Base-by-base conservation (phyloP, 2,329 filamentous ascomycete genomes). In the Sclerotinia minor region DNA sequence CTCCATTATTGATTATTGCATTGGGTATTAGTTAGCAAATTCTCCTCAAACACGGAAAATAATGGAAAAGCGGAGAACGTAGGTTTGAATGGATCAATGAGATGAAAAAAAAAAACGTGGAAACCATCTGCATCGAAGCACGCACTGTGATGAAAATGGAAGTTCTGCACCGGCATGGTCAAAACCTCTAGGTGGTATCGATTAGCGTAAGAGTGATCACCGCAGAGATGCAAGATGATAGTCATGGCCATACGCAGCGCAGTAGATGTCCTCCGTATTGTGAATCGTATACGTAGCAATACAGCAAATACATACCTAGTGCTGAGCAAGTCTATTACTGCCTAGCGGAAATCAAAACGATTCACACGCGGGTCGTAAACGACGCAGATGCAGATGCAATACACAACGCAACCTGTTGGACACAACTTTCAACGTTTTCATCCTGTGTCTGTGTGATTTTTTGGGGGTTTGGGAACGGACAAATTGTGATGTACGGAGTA, bases 331-430 rank as follows among this genome's bases (percentile, higher is more conserved):
- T 32, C 26, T 41, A 41, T 41, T 41, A 41, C 38, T 41, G 38
- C 17, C 38, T 24, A 35, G 21, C 29, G 58, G 29, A 49, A 35
- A 29, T 29, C 3, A 38, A 38, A 38, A 61, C 24, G 58, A 61
- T 61, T 49, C 58, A 61, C 58, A 61, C 44, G 58, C 58, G 58
- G 15, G 41, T 19, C 19, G 57, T 32, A 49, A 11, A 60, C 44
- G 44, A 45, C 5, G 38, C 55, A 38, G 29, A 57, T 24, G 21
- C 54, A 38, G n/a, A 57, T 24, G 21, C 54, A 38, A 15, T 41
- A 26, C 32, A 17, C 13, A 6, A 49, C 21, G 1, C 8, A 13
- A 41, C 13, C 7, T 2, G 26, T 21, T 8, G 21, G n/a, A 41
- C 13, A 35, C 53, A 57, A 19, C 32, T 57, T 38, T 57, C 53